Percentiles rank a stretch among this genome's conserved stretches.
phyloP scores from a whole-genome alignment of 768 basidiomycete species.

The Tephrocybe rancida region DNA sequence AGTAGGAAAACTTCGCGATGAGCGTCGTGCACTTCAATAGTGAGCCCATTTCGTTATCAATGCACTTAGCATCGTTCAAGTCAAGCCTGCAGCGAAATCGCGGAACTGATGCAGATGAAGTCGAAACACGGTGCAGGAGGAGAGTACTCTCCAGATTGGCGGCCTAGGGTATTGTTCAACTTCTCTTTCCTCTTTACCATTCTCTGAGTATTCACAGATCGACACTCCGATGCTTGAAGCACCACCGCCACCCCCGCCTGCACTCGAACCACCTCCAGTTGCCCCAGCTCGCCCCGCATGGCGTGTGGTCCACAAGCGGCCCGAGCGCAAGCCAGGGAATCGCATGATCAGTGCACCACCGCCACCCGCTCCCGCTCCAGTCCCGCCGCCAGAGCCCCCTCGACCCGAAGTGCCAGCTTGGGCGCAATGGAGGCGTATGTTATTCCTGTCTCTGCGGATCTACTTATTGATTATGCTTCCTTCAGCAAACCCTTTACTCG shows the following conservation, averaged over 20 bases:
- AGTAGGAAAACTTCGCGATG: slow-evolving; percentile 79
- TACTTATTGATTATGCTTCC: neutral
- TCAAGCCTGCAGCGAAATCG: slow-evolving; percentile 63
- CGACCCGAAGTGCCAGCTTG: slow-evolving; percentile 70
- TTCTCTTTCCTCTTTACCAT: neutral
- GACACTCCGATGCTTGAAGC: slow-evolving; percentile 29
- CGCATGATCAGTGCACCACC: neutral
- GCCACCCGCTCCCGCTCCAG: slow-evolving; percentile 33
- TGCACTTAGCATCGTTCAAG: neutral
- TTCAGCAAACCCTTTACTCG: slow-evolving; percentile 66
- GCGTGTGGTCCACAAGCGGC: slow-evolving; percentile 70
- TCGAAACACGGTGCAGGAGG: slow-evolving; percentile 84
- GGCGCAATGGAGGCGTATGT: slow-evolving; percentile 85
- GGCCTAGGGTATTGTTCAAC: slow-evolving; percentile 47
- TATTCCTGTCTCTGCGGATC: neutral
- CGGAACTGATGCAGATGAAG: slow-evolving; percentile 81
- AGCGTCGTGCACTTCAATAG: slow-evolving; percentile 75
- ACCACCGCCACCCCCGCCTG: slow-evolving; percentile 21
- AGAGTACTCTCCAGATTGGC: slow-evolving; percentile 78
- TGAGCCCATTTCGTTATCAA: slow-evolving; percentile 38
- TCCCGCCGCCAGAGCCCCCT: slow-evolving; percentile 44
- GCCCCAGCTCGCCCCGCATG: slow-evolving; percentile 71
- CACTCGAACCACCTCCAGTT: slow-evolving; percentile 32
- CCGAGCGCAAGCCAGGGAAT: slow-evolving; percentile 42
- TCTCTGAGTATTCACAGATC: neutral